Evolutionary conservation across 2,329 filamentous ascomycete genomes (phyloP).

Genomic region (Juglanconis juglandina): DNA sequence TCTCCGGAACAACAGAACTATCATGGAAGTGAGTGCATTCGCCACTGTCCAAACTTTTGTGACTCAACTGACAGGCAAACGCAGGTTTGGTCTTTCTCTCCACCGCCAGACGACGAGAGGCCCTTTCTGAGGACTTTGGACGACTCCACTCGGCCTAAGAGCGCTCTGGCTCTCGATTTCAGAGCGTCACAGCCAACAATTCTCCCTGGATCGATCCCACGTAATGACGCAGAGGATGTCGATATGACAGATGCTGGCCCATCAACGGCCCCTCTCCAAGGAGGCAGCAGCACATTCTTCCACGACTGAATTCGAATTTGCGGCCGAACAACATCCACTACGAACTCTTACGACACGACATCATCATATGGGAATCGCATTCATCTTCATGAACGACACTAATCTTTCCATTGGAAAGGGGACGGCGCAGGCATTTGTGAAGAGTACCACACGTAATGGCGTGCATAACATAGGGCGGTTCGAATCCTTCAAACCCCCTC

Average conservation of each 20-base stretch:
- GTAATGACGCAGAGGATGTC: constrained; percentile 42
- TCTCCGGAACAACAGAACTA: constrained; percentile 75
- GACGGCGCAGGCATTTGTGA: background rate
- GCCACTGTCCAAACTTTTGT: background rate
- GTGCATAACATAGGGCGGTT: constrained; percentile 15
- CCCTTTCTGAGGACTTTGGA: constrained; percentile 47
- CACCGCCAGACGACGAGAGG: constrained; percentile 66
- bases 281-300: constrained; percentile 48
- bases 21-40: constrained; percentile 80
- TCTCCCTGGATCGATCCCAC: constrained; percentile 30
- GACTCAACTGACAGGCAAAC: constrained; percentile 25
- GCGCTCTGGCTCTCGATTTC: constrained; percentile 47
- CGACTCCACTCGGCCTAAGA: constrained; percentile 45
- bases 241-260: constrained; percentile 56
- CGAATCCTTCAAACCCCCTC: background rate
- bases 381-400: background rate
- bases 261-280: constrained; percentile 50
- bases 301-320: constrained; percentile 35
- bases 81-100: constrained; percentile 93
- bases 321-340: background rate
- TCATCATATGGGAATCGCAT: background rate
- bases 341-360: background rate
- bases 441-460: constrained; percentile 7
- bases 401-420: background rate
- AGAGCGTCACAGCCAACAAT: constrained; percentile 31